Percentiles rank a stretch among this genome's conserved stretches.
Evolutionary conservation across 768 basidiomycete genomes (phyloP).

Genomic region (Chalciporus pseudorubinellus): DNA sequence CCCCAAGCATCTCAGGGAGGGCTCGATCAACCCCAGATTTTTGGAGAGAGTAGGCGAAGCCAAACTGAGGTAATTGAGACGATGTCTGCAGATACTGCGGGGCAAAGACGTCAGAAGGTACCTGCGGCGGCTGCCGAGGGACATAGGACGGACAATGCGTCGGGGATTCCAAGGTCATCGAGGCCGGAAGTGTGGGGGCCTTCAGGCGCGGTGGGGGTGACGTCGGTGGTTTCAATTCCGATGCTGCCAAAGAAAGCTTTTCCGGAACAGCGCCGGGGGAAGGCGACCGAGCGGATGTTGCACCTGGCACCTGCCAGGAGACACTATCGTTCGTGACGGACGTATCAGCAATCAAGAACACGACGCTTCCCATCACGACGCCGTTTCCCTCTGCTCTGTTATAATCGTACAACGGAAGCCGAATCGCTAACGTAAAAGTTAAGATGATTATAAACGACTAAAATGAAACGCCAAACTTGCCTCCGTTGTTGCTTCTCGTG

Average conservation of each 20-base stretch:
- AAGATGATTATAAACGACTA: slow-evolving; percentile 27
- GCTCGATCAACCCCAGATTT: slow-evolving; percentile 32
- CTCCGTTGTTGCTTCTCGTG: slow-evolving; percentile 26
- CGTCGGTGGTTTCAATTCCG: slow-evolving; percentile 17
- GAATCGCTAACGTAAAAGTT: slow-evolving; percentile 31
- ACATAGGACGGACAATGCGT: slow-evolving; percentile 10
- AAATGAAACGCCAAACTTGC: slow-evolving; percentile 28
- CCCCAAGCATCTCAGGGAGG: slow-evolving; percentile 12
- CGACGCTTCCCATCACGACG: slow-evolving; percentile 27
- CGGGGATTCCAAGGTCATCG: slow-evolving; percentile 13
- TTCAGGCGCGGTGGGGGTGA: slow-evolving; percentile 21
- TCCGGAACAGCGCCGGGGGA: slow-evolving; percentile 20
- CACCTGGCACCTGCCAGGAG: slow-evolving; percentile 14
- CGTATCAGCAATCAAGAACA: slow-evolving; percentile 23
- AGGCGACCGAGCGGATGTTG: slow-evolving; percentile 13
- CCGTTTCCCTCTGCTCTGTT: slow-evolving; percentile 28
- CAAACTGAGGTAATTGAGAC: slow-evolving; percentile 29
- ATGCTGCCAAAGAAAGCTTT: slow-evolving; percentile 19
- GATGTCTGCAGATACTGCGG: slow-evolving; percentile 24
- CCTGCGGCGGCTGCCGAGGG: slow-evolving; percentile 14
- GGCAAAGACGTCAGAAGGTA: slow-evolving; percentile 16
- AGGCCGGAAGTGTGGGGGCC: slow-evolving; percentile 18
- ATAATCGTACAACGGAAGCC: slow-evolving; percentile 34
- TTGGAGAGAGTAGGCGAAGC: slow-evolving; percentile 17
- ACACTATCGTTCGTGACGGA: slow-evolving; percentile 14